phyloP scores from a whole-genome alignment of 1,284 basidiomycete species.

The Tranzscheliella williamsii region DNA sequence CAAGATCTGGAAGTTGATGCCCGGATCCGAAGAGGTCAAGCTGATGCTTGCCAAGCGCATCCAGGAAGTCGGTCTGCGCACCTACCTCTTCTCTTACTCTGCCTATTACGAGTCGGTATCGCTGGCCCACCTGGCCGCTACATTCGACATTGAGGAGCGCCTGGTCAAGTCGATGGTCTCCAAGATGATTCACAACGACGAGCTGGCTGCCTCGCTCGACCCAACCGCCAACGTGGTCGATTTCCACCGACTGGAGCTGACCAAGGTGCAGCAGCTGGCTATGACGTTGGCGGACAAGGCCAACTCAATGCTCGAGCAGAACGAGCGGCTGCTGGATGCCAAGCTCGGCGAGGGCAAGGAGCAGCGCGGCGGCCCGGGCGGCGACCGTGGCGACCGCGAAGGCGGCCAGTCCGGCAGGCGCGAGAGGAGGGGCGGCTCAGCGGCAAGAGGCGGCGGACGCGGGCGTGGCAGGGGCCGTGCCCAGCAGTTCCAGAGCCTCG shows the following conservation, averaged over 20 bases:
- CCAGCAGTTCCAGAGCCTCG: constrained; percentile 52
- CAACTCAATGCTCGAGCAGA: constrained; percentile 84
- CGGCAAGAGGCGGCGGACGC: constrained; percentile 50
- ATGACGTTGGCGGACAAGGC: constrained; percentile 79
- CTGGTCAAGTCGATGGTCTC: constrained; percentile 88
- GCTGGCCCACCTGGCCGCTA: constrained; percentile 79
- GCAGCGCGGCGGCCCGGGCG: constrained; percentile 25
- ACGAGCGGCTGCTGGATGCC: constrained; percentile 88
- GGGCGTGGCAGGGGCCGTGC: constrained; percentile 44
- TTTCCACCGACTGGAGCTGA: constrained; percentile 84
- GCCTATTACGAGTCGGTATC: constrained; percentile 91
- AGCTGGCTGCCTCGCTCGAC: constrained; percentile 89
- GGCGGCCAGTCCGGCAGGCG: constrained; percentile 38
- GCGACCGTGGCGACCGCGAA: constrained; percentile 35
- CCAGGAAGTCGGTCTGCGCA: constrained; percentile 94
- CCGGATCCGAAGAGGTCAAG: constrained; percentile 80
- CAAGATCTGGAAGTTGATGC: constrained; percentile 97
- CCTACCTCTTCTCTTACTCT: constrained; percentile 98
- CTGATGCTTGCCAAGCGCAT: constrained; percentile 95
- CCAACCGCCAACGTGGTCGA: constrained; percentile 80
- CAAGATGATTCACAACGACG: constrained; percentile 99
- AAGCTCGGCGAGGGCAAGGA: constrained; percentile 70
- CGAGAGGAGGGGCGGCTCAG: constrained; percentile 49
- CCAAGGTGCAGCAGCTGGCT: constrained; percentile 61
- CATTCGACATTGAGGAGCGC: constrained; percentile 79